phyloP scores from a whole-genome alignment of 192 early-diverging fungal genomes.

The Coemansia sp. region DNA sequence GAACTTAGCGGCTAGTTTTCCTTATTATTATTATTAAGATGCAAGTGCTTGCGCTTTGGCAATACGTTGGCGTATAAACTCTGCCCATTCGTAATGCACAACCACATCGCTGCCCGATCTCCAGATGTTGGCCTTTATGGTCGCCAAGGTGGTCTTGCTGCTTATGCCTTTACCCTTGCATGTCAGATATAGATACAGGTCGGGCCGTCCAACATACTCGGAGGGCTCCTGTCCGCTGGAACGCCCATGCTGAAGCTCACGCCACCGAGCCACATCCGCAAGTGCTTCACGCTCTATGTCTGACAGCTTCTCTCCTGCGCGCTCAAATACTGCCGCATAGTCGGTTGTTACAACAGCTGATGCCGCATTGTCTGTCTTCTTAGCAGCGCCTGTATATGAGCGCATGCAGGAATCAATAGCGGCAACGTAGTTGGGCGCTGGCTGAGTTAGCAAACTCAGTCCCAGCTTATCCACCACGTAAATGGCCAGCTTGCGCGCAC shows the following conservation, averaged over 20 bases:
- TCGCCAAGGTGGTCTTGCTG: slow-evolving; percentile 41
- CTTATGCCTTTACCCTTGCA: slow-evolving; percentile 34
- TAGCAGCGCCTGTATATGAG: slow-evolving; percentile 4
- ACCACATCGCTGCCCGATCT: slow-evolving; percentile 51
- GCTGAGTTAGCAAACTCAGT: slow-evolving; percentile 42
- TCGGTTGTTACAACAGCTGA: background rate
- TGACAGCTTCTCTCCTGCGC: slow-evolving; percentile 29
- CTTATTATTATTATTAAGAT: background rate
- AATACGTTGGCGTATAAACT: slow-evolving; percentile 42
- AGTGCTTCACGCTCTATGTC: slow-evolving; percentile 37
- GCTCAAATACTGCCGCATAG: slow-evolving; percentile 21
- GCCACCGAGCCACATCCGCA: slow-evolving; percentile 31
- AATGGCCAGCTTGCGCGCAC: slow-evolving; percentile 77
- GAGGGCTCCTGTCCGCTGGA: background rate
- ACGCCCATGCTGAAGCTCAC: background rate
- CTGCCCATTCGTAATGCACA: slow-evolving; percentile 51
- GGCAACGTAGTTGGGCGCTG: slow-evolving; percentile 43
- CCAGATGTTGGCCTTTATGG: slow-evolving; percentile 47
- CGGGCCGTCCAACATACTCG: slow-evolving; percentile 37
- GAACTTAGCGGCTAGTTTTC: background rate
- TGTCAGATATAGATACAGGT: slow-evolving; percentile 43
- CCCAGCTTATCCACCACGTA: slow-evolving; percentile 82
- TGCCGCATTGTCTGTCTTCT: background rate
- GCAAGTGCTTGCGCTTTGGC: slow-evolving; percentile 34
- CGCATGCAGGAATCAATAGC: slow-evolving; percentile 43